Conservation (phyloP, 345 rosid genomes). For the Cardamine occulta region DNA sequence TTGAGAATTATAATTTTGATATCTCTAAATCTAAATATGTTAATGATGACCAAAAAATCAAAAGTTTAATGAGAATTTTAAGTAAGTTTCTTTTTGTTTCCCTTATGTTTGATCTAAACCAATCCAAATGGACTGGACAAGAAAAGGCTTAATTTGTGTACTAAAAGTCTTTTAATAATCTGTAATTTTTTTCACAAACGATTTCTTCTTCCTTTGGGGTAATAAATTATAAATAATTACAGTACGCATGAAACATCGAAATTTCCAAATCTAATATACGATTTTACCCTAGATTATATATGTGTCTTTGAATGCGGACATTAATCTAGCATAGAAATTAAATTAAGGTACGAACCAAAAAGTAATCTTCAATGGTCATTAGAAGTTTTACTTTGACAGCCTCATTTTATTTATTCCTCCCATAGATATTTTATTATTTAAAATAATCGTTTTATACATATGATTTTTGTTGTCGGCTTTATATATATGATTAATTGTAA, state of each 20-base stretch:
- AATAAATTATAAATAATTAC: too few species aligned
- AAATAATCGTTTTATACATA: too few species aligned
- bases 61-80: neutral
- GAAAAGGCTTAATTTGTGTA: neutral
- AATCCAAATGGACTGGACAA: neutral
- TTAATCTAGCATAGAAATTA: neutral
- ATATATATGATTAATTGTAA: neutral
- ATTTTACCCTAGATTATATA: slow-evolving; percentile 10
- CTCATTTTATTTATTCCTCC: neutral
- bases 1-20: neutral
- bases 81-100: neutral
- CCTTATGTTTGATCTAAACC: too few species aligned
- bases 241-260: neutral
- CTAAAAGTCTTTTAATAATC: too few species aligned
- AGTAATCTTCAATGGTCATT: neutral
- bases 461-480: neutral
- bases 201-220: neutral
- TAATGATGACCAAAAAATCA: too few species aligned
- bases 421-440: neutral
- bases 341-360: slow-evolving; percentile 6
- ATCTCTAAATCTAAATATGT: neutral
- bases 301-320: slow-evolving; percentile 4
- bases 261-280: neutral
- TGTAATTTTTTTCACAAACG: neutral
- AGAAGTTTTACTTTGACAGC: neutral